Evolutionary conservation across 179 eudicot genomes (phyloP).

Genomic region (Camellia oleifera): DNA sequence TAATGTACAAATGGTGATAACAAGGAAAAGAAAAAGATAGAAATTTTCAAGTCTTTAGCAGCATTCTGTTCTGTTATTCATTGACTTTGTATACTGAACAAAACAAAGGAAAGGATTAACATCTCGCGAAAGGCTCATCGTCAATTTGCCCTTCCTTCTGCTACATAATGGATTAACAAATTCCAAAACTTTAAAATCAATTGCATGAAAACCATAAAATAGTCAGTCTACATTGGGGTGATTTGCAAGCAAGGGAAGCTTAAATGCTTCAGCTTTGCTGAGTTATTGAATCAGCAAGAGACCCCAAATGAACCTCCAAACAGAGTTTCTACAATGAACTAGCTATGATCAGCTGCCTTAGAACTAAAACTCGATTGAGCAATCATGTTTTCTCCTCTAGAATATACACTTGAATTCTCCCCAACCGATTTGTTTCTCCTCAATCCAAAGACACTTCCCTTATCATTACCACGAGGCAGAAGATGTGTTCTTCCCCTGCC

Average conservation of each 20-base stretch:
- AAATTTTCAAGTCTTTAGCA: background rate
- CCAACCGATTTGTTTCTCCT: constrained; percentile 20
- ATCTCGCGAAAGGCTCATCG: background rate
- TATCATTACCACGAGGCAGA: constrained; percentile 18
- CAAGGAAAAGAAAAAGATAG: background rate
- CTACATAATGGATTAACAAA: constrained; percentile 4
- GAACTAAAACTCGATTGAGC: constrained; percentile 3
- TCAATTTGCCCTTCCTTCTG: background rate
- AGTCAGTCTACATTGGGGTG: background rate
- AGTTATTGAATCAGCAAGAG: background rate
- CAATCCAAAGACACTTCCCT: constrained; percentile 18
- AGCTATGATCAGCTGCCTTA: background rate
- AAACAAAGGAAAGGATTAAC: background rate
- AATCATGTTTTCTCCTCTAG: background rate
- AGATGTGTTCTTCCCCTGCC: constrained; percentile 21
- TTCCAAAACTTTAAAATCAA: background rate
- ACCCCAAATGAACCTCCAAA: background rate
- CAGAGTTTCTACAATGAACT: constrained; percentile 7
- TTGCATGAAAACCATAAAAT: background rate
- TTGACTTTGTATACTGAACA: background rate
- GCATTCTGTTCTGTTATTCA: background rate
- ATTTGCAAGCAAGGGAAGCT: constrained; percentile 14
- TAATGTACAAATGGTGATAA: background rate
- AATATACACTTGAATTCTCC: constrained; percentile 13
- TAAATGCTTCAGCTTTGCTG: constrained; percentile 10